Base-by-base conservation (phyloP, 139 green algal genomes). In the Dunaliella primolecta region DNA sequence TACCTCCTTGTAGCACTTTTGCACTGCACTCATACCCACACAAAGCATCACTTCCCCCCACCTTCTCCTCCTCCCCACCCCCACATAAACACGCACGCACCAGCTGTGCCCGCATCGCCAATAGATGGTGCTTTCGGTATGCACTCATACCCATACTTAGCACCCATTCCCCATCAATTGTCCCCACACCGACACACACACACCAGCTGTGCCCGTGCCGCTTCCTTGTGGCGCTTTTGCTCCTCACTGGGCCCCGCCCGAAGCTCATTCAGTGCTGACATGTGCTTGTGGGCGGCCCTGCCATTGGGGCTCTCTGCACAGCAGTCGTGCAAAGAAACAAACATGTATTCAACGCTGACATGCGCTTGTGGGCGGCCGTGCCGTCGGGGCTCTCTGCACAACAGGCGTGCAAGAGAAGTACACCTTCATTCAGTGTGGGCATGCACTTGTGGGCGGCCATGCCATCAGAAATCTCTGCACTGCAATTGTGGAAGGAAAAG, bases 201-300 rank as follows among this genome's bases (percentile, higher is more conserved):
- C 75, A 81, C 78, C 83, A 89, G 81, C 85, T 82, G 80, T 75
- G 70, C 33, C 25, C 83, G 36, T 70, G 85, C 82, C 75, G 36
- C 24, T n/a, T 86, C 88, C 75, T 56, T 75, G 1, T 81, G 64
- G 20, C 70, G 80, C 64, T 76, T 81, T 85, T 91, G 88, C 21
- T 91, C 85, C 24, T 88, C 85, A 32, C 37, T 86, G 34, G 88
- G 88, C 0, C 88, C 88, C 2, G 88, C 82, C n/a, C 82, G 80
- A 38, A 91, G 83, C 29, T 85, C 82, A 31, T 83, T 81, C 87
- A 90, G 83, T 23, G 84, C 87, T 2, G 71, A 83, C 88, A 91
- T 89, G 75, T 86, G 89, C 30, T 75, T 80, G 15, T 83, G 88
- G 30, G 55, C 31, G 3, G 35, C 83, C 3, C 3, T 81, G 77